Evolutionary conservation across 352 stramenopile genomes (phyloP).

Genomic region (Phytopythium boreale): DNA sequence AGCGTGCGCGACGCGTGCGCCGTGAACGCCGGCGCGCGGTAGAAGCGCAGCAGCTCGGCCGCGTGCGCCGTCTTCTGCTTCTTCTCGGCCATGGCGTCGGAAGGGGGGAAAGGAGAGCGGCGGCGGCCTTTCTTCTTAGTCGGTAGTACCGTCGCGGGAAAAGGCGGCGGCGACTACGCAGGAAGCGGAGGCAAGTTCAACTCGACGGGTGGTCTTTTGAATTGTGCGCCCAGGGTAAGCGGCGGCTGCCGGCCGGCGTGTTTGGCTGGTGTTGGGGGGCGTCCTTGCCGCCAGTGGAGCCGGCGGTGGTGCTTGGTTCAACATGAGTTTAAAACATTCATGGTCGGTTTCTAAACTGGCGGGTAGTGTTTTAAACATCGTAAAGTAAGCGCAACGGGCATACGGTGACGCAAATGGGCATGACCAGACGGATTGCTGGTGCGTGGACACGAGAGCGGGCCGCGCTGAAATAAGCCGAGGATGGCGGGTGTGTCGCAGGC

Average conservation of each 20-base stretch:
- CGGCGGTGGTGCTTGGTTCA: neutral
- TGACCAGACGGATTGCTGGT: neutral
- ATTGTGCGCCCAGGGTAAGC: neutral
- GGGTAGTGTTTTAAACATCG: neutral
- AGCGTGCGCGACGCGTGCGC: constrained; percentile 60
- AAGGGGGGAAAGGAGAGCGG: neutral
- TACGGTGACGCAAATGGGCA: neutral
- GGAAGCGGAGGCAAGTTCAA: neutral
- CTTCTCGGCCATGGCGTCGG: constrained; percentile 51
- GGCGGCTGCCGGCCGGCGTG: neutral
- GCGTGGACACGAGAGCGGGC: neutral
- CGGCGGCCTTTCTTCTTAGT: no score
- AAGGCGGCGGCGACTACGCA: no score
- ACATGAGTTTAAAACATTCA: neutral
- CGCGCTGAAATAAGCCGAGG: no score
- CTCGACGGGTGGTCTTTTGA: constrained; percentile 1
- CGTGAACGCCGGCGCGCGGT: constrained; percentile 73
- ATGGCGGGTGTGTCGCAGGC: no score
- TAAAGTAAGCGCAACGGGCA: neutral
- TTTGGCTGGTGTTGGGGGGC: neutral
- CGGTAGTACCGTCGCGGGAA: neutral
- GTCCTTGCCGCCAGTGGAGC: neutral
- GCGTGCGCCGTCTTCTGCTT: constrained; percentile 59
- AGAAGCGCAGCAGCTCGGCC: constrained; percentile 59
- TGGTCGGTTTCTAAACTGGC: no score